Conservation (phyloP, 2,329 filamentous ascomycete genomes). For the Parastagonospora avenae region DNA sequence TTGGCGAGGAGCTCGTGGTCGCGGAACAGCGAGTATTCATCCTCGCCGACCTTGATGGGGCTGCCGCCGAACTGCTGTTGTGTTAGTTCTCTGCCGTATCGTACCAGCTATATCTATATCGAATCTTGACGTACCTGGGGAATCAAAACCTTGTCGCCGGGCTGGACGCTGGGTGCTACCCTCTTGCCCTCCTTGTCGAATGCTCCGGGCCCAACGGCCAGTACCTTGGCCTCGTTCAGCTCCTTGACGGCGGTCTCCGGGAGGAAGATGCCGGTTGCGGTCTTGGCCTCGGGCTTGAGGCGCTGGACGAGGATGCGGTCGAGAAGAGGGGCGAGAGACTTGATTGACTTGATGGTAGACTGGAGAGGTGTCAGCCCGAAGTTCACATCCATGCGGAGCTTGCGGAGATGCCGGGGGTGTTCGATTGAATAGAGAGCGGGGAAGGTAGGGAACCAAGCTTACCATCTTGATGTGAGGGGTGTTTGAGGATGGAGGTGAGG, state of each 20-base stretch:
- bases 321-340: constrained; percentile 90
- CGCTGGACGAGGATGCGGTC: constrained; percentile 98
- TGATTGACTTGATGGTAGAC: constrained; percentile 86
- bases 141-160: constrained; percentile 93
- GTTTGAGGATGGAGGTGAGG: background rate
- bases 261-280: constrained; percentile 94
- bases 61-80: constrained; percentile 80
- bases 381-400: constrained; percentile 4
- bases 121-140: constrained; percentile 73
- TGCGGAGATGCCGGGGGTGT: background rate
- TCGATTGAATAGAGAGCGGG: constrained; percentile 1
- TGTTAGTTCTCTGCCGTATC: constrained; percentile 43
- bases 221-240: constrained; percentile 94
- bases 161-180: constrained; percentile 77
- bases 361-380: constrained; percentile 15
- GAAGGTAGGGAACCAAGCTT: constrained; percentile 4
- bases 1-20: constrained; percentile 98
- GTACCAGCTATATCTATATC: background rate
- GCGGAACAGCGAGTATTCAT: constrained; percentile 94
- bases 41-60: constrained; percentile 95
- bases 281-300: constrained; percentile 96
- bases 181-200: constrained; percentile 89
- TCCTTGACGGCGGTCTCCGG: constrained; percentile 97
- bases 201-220: constrained; percentile 90
- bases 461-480: constrained; percentile 17